phyloP scores from a whole-genome alignment of 1,139 yeast species.

The Blastobotrys aristatus region DNA sequence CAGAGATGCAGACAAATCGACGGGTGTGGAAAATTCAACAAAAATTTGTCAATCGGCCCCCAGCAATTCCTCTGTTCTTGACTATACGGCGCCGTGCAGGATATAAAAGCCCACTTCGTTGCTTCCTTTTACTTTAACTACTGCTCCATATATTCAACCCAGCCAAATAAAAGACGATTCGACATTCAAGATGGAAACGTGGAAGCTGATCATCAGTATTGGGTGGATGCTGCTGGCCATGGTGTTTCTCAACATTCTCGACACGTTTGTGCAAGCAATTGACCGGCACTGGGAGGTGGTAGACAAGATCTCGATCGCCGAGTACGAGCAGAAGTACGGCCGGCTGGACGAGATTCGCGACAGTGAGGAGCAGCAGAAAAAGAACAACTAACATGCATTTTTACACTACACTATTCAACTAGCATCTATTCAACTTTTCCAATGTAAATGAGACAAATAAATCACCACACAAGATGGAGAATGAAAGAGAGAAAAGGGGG shows the following conservation, averaged over 20 bases:
- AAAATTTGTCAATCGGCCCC: no score
- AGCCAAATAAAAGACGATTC: no score
- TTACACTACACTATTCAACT: background rate
- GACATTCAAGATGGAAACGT: conserved; percentile 8
- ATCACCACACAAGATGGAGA: no score
- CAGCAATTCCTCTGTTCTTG: no score
- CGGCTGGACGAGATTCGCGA: conserved; percentile 2
- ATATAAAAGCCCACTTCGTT: no score
- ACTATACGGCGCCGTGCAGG: no score
- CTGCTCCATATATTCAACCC: no score
- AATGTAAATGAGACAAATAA: background rate
- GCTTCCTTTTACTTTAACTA: no score
- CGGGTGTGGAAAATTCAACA: no score
- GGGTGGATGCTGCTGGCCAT: conserved; percentile 9
- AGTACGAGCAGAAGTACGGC: conserved; percentile 5
- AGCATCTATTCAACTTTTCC: background rate
- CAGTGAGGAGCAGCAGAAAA: background rate
- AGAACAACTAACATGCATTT: background rate
- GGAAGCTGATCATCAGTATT: background rate
- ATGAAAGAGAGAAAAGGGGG: background rate
- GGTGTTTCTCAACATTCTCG: conserved; percentile 4
- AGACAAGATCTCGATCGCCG: conserved; percentile 3
- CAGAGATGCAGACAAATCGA: no score
- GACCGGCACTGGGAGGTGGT: conserved; percentile 11
- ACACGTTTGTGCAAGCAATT: conserved; percentile 9